Evolutionary conservation across 805 yeast species (phyloP), one percentile per base, ranked within the genome.

Genomic region (Metahyphopichia silvanorum): DNA sequence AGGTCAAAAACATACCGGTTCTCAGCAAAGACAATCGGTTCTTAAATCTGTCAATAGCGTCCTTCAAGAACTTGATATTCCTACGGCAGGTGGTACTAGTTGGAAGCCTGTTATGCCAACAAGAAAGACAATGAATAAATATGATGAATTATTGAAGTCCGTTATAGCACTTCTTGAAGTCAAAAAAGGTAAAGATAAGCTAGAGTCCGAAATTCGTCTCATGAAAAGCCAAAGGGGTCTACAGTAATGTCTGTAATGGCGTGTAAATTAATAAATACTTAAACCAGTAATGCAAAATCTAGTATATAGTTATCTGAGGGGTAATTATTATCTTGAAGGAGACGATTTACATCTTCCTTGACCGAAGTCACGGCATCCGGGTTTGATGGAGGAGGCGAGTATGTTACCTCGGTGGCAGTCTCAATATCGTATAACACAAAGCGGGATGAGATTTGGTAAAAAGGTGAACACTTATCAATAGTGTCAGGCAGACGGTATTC

Each of bases 61-160:
- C 8, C 58, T 91, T 38, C 83, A 81, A 35, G 98, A 93, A 50
- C 59, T 93, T 38, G 88, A 81, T 3, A 60, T 93, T 7, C 82
- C 96, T 0, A 61, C 79, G 4, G 70, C 65, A 6, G 71, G 71
- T 11, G 71, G 71, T 9, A 66, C 69, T 5, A 49, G 57, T 16
- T 66, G 66, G 66, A 81, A 82, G 43, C 98, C 98, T 1, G 80
- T 81, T 2, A 82, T 93, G 82, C 91, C 95, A 4, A 85, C 98
- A 0, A 77, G 82, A 21, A 77, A 71, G 32, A 87, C 89, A 1
- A 76, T 86, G 58, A 71, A 79, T 5, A 78, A 77, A 48, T 88
- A 83, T 51, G 97, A 91, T 46, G 77, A 77, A 35, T 59, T 93
- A 32, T 69, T 84, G 30, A 79, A 80, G 42, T 66, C 80, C 1